These are phyloP conservation scores for Mortierella sp. DNA, from an alignment of 371 early-diverging fungal genomes.

Conservation along the genomic window DNA sequence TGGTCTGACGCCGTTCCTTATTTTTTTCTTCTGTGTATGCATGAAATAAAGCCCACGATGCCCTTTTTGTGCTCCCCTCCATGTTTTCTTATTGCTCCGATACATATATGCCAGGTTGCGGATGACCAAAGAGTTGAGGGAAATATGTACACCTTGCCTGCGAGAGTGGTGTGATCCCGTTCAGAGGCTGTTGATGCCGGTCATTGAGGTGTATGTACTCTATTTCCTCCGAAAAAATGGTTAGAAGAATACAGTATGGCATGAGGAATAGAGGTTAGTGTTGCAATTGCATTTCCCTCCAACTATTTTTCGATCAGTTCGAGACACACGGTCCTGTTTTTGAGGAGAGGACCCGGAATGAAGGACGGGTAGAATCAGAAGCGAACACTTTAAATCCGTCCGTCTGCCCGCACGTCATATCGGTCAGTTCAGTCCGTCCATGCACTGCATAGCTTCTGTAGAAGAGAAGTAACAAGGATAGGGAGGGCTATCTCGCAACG, in stretches of 20 bases:
- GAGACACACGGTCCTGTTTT: not conserved
- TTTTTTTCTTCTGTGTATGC: not conserved
- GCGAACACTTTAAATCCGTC: not conserved
- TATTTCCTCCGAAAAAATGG: not conserved
- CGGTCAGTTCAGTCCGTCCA: not conserved
- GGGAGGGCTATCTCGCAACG: not conserved
- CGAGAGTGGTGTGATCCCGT: not conserved
- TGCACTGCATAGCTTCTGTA: constrained; percentile 1
- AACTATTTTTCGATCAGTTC: not conserved
- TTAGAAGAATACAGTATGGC: not conserved
- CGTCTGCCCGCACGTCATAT: not conserved
- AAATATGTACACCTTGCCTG: not conserved
- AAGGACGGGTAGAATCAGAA: not conserved
- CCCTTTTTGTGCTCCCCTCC: not conserved
- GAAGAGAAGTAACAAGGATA: not conserved
- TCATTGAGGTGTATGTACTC: not conserved
- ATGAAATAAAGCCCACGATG: not conserved
- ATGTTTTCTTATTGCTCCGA: not conserved
- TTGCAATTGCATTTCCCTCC: not conserved
- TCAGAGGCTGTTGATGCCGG: not conserved
- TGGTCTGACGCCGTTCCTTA: not conserved
- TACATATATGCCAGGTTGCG: not conserved
- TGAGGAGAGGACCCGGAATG: not conserved
- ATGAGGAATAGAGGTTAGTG: not conserved
- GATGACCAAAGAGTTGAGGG: constrained; percentile 1